phyloP scores from a whole-genome alignment of 345 rosid genomes.

The Cardiospermum halicacabum region DNA sequence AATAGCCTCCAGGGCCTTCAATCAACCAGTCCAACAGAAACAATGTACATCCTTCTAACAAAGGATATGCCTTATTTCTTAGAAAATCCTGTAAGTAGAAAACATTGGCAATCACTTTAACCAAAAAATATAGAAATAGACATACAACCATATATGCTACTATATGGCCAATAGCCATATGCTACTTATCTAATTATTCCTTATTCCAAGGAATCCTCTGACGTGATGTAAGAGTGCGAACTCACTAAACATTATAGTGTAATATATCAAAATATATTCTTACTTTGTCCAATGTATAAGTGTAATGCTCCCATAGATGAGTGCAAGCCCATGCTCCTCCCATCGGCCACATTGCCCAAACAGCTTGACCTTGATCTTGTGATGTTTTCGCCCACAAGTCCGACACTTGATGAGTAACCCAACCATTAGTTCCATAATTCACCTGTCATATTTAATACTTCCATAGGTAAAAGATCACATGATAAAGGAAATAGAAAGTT shows the following conservation, averaged over 20 bases:
- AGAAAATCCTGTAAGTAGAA: conserved; percentile 67
- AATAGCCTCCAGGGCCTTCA: conserved; percentile 67
- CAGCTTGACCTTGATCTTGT: conserved; percentile 61
- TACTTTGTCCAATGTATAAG: conserved; percentile 80
- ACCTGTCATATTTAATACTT: conserved; percentile 38
- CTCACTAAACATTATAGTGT: background rate
- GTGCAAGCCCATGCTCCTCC: conserved; percentile 99
- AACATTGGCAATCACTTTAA: background rate
- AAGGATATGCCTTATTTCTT: conserved; percentile 67
- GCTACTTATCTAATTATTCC: background rate
- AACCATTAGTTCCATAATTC: conserved; percentile 81
- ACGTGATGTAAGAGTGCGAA: background rate
- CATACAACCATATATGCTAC: background rate
- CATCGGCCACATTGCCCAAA: conserved; percentile 98
- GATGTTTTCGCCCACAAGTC: conserved; percentile 97
- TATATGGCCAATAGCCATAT: no score
- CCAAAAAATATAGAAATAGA: background rate
- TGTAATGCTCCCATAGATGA: conserved; percentile 93
- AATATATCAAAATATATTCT: conserved; percentile 20
- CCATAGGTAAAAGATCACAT: background rate
- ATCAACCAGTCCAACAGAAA: conserved; percentile 92
- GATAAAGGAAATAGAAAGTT: background rate
- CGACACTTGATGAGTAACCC: conserved; percentile 85
- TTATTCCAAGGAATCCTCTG: background rate
- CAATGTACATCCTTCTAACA: conserved; percentile 76